Evolutionary conservation across 139 green algal species (phyloP), one percentile per base, ranked within the genome.

Genomic region (Desmodesmus armatus): DNA sequence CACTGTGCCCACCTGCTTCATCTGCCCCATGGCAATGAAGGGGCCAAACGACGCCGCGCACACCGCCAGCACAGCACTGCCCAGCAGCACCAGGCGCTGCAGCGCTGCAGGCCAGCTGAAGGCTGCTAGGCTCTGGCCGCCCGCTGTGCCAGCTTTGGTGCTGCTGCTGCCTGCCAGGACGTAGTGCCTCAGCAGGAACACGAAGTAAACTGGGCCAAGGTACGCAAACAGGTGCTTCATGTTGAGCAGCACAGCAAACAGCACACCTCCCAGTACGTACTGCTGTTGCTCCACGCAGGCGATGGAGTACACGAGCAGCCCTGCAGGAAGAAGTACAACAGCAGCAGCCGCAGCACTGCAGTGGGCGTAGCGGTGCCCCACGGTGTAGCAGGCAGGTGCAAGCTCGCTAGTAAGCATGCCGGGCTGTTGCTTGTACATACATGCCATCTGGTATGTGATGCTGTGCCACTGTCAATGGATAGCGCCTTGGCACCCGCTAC

Each of bases 141-240:
- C n/a, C n/a, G 62, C 60, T 84, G 53, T 47, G 40, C 35, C 65
- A 43, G 76, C 51, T 74, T 17, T 66, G 47, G 40, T 58, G 21
- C 55, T 58, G 60, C 75, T 51, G 53, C 35, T 39, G n/a, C 40
- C 44, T 39, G 40, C 83, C 82, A 90, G 87, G 76, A 92, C 94
- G 76, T 96, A 91, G 66, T 88, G 69, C 11, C 89, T 76, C 17
- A 98, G 88, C 35, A 99, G 85, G 86, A 95, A 95, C 0, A 97
- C 89, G 25, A 96, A 91, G 84, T 94, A 98, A 3, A 94, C 84
- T 7, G 97, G 97, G 2, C 88, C 97, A 5, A 93, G 91, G 71
- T 95, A 95, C 3, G 94, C 91, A 87, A 97, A 99, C 40, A 99
- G 89, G 91, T 99, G 97, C 91, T 99, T 99, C 70, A 96, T 75